Percentiles rank a stretch among this genome's conserved stretches.
These are phyloP conservation scores for Tricholoma flavovirens DNA, from an alignment of 768 basidiomycete species.

Conservation along the genomic window DNA sequence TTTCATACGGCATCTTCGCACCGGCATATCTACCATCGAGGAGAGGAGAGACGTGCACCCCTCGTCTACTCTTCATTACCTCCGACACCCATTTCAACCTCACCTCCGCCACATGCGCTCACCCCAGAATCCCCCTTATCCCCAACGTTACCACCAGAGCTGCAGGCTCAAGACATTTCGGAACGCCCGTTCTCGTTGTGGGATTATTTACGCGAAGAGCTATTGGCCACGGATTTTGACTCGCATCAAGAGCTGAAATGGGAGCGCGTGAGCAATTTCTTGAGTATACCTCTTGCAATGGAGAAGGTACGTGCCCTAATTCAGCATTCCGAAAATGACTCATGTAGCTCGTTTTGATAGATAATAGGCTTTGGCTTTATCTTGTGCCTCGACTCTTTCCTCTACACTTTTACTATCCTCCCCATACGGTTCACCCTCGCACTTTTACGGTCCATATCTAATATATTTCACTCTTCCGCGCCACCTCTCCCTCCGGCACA, in stretches of 20 bases:
- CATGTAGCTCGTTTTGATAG: conserved; percentile 31
- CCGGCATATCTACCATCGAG: conserved; percentile 13
- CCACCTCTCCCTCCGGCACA: conserved; percentile 75
- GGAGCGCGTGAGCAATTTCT: conserved; percentile 95
- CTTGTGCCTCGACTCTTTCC: conserved; percentile 92
- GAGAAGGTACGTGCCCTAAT: conserved; percentile 66
- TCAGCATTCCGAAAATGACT: not conserved
- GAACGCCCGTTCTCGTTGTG: conserved; percentile 71
- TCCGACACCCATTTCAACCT: conserved; percentile 59
- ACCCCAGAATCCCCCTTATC: conserved; percentile 28
- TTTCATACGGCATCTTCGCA: conserved; percentile 13
- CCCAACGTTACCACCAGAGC: conserved; percentile 17
- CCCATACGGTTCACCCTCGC: conserved; percentile 83
- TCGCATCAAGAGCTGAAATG: conserved; percentile 91
- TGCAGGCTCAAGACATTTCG: conserved; percentile 15
- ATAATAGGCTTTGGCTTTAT: conserved; percentile 89
- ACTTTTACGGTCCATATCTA: conserved; percentile 45
- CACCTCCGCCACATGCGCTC: conserved; percentile 31
- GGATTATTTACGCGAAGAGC: conserved; percentile 88
- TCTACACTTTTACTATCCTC: conserved; percentile 96
- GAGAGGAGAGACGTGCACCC: conserved; percentile 27
- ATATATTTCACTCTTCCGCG: conserved; percentile 43
- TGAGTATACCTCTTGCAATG: conserved; percentile 86
- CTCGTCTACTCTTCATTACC: conserved; percentile 69
- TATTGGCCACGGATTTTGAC: conserved; percentile 90